Conservation (phyloP, 2,329 filamentous ascomycete species). For the Fusarium citri region DNA sequence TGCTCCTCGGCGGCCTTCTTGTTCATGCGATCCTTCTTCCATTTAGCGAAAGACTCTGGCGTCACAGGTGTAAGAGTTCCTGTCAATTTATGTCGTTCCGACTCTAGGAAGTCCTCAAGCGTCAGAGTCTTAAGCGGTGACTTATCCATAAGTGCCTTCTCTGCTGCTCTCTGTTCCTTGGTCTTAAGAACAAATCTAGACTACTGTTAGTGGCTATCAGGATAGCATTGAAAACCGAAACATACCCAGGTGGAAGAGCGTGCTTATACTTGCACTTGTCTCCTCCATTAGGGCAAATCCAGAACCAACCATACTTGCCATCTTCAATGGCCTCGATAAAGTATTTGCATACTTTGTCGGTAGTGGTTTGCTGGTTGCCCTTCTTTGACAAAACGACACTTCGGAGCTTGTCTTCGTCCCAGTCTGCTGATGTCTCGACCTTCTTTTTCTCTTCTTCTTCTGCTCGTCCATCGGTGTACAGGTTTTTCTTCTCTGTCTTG, state of each 20-base stretch:
- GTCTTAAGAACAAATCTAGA: conserved; percentile 94
- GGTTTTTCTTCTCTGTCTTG: conserved; percentile 89
- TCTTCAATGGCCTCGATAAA: conserved; percentile 98
- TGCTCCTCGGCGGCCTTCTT: conserved; percentile 97
- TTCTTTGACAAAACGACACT: conserved; percentile 95
- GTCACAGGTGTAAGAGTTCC: conserved; percentile 94
- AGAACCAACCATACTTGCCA: conserved; percentile 99
- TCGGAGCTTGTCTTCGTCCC: conserved; percentile 96
- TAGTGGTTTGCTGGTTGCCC: conserved; percentile 93
- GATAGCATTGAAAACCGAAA: conserved; percentile 42
- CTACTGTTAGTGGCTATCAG: conserved; percentile 40
- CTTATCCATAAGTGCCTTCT: conserved; percentile 97
- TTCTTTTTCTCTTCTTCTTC: conserved; percentile 81
- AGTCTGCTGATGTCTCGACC: conserved; percentile 92
- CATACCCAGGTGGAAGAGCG: conserved; percentile 91
- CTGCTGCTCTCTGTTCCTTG: conserved; percentile 93
- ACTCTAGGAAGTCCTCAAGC: conserved; percentile 96
- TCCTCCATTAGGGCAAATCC: conserved; percentile 95
- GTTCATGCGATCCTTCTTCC: conserved; percentile 93
- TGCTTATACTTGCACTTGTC: conserved; percentile 99
- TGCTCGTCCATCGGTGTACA: conserved; percentile 87
- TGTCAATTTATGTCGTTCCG: conserved; percentile 93
- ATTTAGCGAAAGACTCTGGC: conserved; percentile 90
- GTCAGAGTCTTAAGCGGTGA: conserved; percentile 94
- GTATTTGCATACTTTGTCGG: conserved; percentile 99